A percentile compares a stretch with the other conserved stretches of the same genome.
Evolutionary conservation across 805 yeast species (phyloP).

Genomic region (Candida ascalaphidarum): DNA sequence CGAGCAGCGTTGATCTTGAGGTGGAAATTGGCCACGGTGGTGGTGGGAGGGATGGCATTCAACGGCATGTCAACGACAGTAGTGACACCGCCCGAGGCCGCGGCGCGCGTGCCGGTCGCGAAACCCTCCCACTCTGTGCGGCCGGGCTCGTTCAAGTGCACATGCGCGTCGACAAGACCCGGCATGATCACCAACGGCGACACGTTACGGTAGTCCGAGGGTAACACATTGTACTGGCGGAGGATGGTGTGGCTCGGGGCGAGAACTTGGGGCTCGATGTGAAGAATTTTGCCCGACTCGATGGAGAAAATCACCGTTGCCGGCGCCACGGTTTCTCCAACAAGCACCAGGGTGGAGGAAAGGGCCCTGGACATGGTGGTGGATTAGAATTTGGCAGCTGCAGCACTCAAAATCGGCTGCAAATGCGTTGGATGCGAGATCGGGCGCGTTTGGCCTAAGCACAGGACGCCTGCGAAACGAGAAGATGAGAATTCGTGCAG

Average conservation of each 20-base stretch:
- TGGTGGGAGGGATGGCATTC: constrained; percentile 94
- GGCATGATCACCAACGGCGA: constrained; percentile 69
- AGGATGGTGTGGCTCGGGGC: constrained; percentile 31
- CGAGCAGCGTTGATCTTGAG: constrained; percentile 70
- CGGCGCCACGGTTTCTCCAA: constrained; percentile 36
- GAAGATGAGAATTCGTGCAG: too few species aligned
- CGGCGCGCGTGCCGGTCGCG: constrained; percentile 91
- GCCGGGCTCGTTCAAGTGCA: constrained; percentile 95
- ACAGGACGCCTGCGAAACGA: too few species aligned
- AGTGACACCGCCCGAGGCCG: constrained; percentile 94
- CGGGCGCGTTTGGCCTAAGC: too few species aligned
- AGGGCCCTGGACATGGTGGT: constrained; percentile 50
- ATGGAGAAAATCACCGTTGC: constrained; percentile 61
- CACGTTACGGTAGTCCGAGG: constrained; percentile 40
- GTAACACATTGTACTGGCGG: constrained; percentile 31
- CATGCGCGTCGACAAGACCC: constrained; percentile 90
- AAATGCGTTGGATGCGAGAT: too few species aligned
- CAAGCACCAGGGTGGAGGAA: constrained; percentile 49
- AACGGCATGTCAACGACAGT: constrained; percentile 95
- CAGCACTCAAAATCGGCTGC: too few species aligned
- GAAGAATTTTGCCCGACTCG: constrained; percentile 44
- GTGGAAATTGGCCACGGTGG: constrained; percentile 68
- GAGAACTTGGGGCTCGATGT: constrained; percentile 31
- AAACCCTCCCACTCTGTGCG: constrained; percentile 98
- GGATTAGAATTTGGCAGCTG: neutral